Evolutionary conservation across 2,329 filamentous ascomycete genomes (phyloP).

Genomic region (Stylonectria norvegica): DNA sequence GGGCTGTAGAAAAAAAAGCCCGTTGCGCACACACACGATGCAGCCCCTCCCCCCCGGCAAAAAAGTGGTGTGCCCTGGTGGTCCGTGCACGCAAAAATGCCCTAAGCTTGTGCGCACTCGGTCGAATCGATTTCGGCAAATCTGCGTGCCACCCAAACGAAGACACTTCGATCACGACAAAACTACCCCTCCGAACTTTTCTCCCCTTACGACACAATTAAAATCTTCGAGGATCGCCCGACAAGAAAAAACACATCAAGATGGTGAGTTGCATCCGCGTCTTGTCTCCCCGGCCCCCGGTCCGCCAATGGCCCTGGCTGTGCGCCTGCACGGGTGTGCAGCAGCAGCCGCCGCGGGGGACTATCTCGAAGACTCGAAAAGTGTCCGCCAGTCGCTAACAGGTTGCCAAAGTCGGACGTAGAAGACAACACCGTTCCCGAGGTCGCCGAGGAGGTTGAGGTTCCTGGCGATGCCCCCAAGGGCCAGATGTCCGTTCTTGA

Average conservation of each 20-base stretch:
- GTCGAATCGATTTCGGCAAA: slow-evolving; percentile 36
- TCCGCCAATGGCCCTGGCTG: slow-evolving; percentile 5
- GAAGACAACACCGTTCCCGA: slow-evolving; percentile 94
- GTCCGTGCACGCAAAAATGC: slow-evolving; percentile 43
- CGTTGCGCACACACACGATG: slow-evolving; percentile 6
- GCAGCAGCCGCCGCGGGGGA: neutral
- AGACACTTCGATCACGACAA: slow-evolving; percentile 32
- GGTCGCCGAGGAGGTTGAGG: slow-evolving; percentile 87
- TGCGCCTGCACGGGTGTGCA: no score
- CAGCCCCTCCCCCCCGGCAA: slow-evolving; percentile 4
- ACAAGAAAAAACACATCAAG: slow-evolving; percentile 53
- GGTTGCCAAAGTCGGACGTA: slow-evolving; percentile 83
- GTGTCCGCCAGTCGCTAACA: slow-evolving; percentile 18
- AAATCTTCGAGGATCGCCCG: slow-evolving; percentile 68
- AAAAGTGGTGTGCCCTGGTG: slow-evolving; percentile 38
- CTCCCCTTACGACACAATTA: slow-evolving; percentile 33
- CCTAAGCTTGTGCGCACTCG: slow-evolving; percentile 38
- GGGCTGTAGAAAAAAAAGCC: slow-evolving; percentile 14
- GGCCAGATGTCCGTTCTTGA: slow-evolving; percentile 98
- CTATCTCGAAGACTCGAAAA: neutral
- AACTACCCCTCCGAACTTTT: slow-evolving; percentile 19
- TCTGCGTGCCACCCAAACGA: slow-evolving; percentile 32
- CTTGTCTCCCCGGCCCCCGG: slow-evolving; percentile 1
- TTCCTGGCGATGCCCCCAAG: slow-evolving; percentile 86
- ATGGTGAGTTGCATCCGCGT: slow-evolving; percentile 50